Evolutionary conservation across 2,329 filamentous ascomycete genomes (phyloP), one percentile per base, ranked within the genome.

Genomic region (Apiospora sp.): DNA sequence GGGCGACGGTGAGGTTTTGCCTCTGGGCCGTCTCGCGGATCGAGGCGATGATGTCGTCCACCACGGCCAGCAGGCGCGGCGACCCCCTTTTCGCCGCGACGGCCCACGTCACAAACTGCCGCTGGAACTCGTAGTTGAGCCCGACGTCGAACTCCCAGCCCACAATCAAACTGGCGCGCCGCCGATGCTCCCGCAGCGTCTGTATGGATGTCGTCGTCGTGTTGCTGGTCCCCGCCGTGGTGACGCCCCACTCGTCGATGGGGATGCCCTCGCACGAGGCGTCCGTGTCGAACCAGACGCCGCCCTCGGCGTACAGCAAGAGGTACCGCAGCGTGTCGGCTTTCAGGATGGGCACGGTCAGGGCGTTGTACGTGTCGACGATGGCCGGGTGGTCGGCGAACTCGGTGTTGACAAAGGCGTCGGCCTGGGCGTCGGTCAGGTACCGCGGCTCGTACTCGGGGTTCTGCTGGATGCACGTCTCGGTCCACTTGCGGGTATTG

Each of bases 401-500:
- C 0, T 90, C 92, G 77, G 92, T 89, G 73, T 92, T 92, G 75
- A 89, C 87, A 69, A 83, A 87, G 75, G 92, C 92, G 46, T 78
- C 75, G 30, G 69, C 76, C 0, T 75, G 74, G 2, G 48, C 69
- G 48, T 82, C 80, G 3, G 77, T 80, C 48, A 82, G 69, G 68
- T 79, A 79, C 70, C 79, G 75, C 30, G 72, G 71, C 58, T 74
- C n/a, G 68, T 79, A 80, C 5, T 46, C 71, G 1, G 80, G 75
- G 68, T 81, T 82, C 27, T 75, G 73, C 3, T 72, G 34, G 51
- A 81, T 77, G 72, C 80, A 82, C 34, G 71, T 80, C 46, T 80
- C 74, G 16, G 80, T 81, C 80, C 81, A 83, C 22, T 71, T 69
- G 49, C 75, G 75, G 10, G 76, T 76, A 8, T 82, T 74, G 24